phyloP scores from a whole-genome alignment of 495 filamentous ascomycete genomes.

The Chaetomium cochliodes region DNA sequence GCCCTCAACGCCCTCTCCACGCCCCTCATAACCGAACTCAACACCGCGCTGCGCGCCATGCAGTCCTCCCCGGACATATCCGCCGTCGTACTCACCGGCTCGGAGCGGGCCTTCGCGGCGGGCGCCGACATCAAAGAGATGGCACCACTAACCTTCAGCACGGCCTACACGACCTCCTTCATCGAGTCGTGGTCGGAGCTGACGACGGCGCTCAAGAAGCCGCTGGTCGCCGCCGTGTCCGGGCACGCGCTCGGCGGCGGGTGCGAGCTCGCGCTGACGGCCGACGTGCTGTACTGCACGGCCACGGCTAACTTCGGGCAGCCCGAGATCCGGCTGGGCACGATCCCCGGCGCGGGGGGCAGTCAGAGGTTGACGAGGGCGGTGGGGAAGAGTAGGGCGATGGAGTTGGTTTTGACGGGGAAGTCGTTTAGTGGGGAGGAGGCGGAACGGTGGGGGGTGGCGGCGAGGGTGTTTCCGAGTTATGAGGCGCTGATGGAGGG shows the following conservation, averaged over 20 bases:
- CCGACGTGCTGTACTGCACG: constrained; percentile 90
- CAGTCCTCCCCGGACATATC: constrained; percentile 67
- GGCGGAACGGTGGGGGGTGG: constrained; percentile 88
- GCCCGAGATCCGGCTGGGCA: constrained; percentile 92
- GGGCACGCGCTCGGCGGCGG: constrained; percentile 93
- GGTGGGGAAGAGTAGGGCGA: constrained; percentile 84
- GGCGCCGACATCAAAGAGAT: constrained; percentile 99
- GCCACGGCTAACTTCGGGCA: constrained; percentile 83
- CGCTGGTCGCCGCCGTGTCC: constrained; percentile 89
- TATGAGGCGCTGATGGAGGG: constrained; percentile 79
- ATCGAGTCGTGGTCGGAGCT: constrained; percentile 90
- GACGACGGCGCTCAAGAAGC: constrained; percentile 78
- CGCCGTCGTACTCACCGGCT: constrained; percentile 84
- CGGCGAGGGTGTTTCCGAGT: constrained; percentile 74
- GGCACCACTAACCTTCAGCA: constrained; percentile 80
- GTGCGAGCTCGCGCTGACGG: constrained; percentile 97
- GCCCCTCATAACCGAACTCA: constrained; percentile 86
- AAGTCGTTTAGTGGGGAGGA: constrained; percentile 75
- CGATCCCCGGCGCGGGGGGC: constrained; percentile 89
- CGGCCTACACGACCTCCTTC: constrained; percentile 83
- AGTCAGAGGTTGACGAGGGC: constrained; percentile 84
- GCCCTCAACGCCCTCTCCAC: constrained; percentile 89
- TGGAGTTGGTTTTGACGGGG: constrained; percentile 92
- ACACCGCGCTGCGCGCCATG: constrained; percentile 71
- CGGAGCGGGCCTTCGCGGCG: constrained; percentile 84